These are phyloP conservation scores for Diplodia intermedia DNA, from an alignment of 2,329 filamentous ascomycete genomes.

Conservation along the genomic window DNA sequence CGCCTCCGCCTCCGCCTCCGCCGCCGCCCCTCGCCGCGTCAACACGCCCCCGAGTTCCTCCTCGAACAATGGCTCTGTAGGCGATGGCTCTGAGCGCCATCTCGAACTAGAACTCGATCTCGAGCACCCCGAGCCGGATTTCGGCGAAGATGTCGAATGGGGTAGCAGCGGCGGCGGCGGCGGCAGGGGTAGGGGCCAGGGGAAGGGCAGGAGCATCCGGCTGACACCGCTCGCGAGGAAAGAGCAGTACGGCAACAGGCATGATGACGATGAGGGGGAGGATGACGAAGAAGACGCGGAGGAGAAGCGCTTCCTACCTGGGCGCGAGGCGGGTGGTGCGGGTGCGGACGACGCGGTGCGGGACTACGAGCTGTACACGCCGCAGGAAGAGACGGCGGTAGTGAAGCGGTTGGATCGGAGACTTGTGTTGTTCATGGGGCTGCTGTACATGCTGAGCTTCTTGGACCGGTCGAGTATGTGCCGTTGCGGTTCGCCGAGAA, in stretches of 20 bases:
- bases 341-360: constrained; percentile 38
- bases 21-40: constrained; percentile 10
- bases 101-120: constrained; percentile 1
- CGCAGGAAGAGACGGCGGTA: constrained; percentile 75
- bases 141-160: constrained; percentile 22
- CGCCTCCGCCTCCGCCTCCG: neutral
- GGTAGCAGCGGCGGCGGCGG: neutral
- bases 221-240: constrained; percentile 3
- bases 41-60: neutral
- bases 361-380: constrained; percentile 62
- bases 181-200: neutral
- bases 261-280: constrained; percentile 35
- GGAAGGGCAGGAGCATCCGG: constrained; percentile 5
- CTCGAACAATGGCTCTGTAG: neutral
- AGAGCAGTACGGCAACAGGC: neutral
- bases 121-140: constrained; percentile 9
- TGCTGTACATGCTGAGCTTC: constrained; percentile 85
- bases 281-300: constrained; percentile 37
- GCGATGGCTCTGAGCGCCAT: neutral
- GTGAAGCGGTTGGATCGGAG: constrained; percentile 77
- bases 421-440: constrained; percentile 79
- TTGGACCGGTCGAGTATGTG: constrained; percentile 79
- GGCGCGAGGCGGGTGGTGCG: neutral
- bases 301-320: constrained; percentile 24
- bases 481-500: constrained; percentile 1